Percentiles rank a stretch among this genome's conserved stretches.
phyloP scores from a whole-genome alignment of 345 rosid genomes.

The Pelargonium nanum region DNA sequence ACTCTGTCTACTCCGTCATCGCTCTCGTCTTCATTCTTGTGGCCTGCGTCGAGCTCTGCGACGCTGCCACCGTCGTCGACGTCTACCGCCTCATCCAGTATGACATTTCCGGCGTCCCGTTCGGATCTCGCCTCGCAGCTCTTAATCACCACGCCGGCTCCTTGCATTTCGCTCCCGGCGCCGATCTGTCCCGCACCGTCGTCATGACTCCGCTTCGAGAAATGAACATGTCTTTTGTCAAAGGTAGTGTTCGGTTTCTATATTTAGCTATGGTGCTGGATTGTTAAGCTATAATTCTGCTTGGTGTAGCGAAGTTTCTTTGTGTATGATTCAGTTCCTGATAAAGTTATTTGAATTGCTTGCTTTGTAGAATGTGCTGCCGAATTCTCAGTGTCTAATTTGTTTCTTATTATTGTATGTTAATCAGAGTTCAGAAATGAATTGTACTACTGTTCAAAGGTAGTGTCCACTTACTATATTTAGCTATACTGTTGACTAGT shows the following conservation, averaged over 20 bases:
- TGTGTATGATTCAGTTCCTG: neutral
- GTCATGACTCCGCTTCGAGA: slow-evolving; percentile 71
- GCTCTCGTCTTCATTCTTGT: slow-evolving; percentile 63
- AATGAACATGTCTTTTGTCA: slow-evolving; percentile 49
- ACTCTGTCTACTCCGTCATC: slow-evolving; percentile 57
- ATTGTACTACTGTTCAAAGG: too few relatives aligned
- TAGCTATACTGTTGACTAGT: too few relatives aligned
- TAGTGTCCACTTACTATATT: too few relatives aligned
- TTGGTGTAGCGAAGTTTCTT: too few relatives aligned
- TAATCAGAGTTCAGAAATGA: too few relatives aligned
- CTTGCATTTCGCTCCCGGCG: slow-evolving; percentile 54
- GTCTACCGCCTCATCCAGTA: slow-evolving; percentile 96
- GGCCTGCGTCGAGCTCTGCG: slow-evolving; percentile 90
- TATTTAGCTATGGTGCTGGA: neutral
- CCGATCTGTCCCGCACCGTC: slow-evolving; percentile 86
- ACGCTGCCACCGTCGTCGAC: slow-evolving; percentile 89
- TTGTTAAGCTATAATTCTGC: too few relatives aligned
- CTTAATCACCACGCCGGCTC: slow-evolving; percentile 93
- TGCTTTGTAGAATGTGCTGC: neutral
- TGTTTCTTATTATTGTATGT: too few relatives aligned
- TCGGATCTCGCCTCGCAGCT: slow-evolving; percentile 83
- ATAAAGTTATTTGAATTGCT: neutral
- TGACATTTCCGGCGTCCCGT: slow-evolving; percentile 78
- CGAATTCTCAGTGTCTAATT: too few relatives aligned
- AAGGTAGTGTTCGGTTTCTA: slow-evolving; percentile 28